Conservation (phyloP, 2,329 filamentous ascomycete species). For the Alternaria panax region DNA sequence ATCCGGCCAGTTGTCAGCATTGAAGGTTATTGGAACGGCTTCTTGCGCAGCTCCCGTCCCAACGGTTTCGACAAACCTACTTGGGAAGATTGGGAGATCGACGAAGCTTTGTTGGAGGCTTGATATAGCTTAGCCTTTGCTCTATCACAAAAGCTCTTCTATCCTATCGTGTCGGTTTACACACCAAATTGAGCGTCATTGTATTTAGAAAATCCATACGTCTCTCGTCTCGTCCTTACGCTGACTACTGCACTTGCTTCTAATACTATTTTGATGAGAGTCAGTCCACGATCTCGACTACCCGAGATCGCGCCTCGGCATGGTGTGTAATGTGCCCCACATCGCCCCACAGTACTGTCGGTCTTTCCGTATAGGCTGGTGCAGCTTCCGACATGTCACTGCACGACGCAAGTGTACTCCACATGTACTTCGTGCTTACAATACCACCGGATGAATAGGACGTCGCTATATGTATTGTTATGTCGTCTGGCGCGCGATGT, state of each 20-base stretch:
- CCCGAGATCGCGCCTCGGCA: neutral
- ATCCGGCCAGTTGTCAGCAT: slow-evolving; percentile 57
- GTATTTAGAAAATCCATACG: neutral
- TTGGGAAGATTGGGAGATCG: slow-evolving; percentile 58
- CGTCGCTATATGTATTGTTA: neutral
- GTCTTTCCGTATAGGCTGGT: slow-evolving; percentile 4
- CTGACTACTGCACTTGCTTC: neutral
- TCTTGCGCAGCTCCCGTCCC: slow-evolving; percentile 58
- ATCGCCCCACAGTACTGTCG: slow-evolving; percentile 6
- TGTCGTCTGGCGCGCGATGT: neutral
- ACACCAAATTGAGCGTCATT: slow-evolving; percentile 5
- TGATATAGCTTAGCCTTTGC: slow-evolving; percentile 15
- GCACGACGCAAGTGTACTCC: neutral
- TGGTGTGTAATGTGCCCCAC: slow-evolving; percentile 4
- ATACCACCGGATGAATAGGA: neutral
- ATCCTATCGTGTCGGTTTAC: neutral
- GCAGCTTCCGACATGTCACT: slow-evolving; percentile 17
- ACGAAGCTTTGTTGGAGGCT: slow-evolving; percentile 46
- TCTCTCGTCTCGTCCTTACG: neutral
- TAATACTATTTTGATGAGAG: neutral
- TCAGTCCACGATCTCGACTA: neutral
- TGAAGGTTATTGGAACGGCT: slow-evolving; percentile 58
- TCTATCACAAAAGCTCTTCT: neutral
- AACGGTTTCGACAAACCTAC: slow-evolving; percentile 60
- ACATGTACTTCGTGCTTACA: neutral